Base-by-base conservation (phyloP, 78 protist species). In the Dictyostelium purpureum region DNA sequence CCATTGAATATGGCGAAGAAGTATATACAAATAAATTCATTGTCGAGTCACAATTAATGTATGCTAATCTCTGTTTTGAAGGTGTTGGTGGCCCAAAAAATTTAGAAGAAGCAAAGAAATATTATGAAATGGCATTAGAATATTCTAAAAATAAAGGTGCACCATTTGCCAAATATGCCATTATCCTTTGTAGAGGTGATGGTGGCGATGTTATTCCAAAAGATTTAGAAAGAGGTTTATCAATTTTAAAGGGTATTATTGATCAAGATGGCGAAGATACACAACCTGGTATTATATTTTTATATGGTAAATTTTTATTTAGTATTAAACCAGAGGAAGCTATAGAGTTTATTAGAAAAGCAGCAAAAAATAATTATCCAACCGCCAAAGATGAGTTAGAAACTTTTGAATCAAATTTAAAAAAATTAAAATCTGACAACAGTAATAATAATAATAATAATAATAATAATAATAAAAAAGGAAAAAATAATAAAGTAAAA, bases 151-250 rank as follows among this genome's bases (percentile, higher is more conserved):
- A 10, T 33, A 63, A 63, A 19, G 18, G 71, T 63, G 71, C 71
- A 28, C 38, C 42, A 14, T 63, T 63, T 16, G 71, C 71, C 11
- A 63, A 63, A 19, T 63, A 63, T 31, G 71, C 71, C 14, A 63
- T 63, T 6, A 63, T 63, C 43, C 42, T 63, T 12, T 63, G 71
- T 63, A 63, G 71, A 63, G 71, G 71, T 33, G 71, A 63, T 33
- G 71, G 71, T 63, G 71, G 38, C 14, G 71, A 63, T 63, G 33
- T 63, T 21, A 63, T 63, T 63, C 71, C 71, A 63, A 63, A 63
- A 63, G 71, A 63, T 16, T 14, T 4, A 4, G 71, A 63, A 33
- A 31, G 19, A 31, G 71, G 71, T 63, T 63, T 63, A 35, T 16
- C 11, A 63, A 31, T 63, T 14, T 63, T 63, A 28, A 63, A 33